Evolutionary conservation across 2,329 filamentous ascomycete genomes (phyloP), one percentile per base, ranked within the genome.

Genomic region (Podosphaera fusca): DNA sequence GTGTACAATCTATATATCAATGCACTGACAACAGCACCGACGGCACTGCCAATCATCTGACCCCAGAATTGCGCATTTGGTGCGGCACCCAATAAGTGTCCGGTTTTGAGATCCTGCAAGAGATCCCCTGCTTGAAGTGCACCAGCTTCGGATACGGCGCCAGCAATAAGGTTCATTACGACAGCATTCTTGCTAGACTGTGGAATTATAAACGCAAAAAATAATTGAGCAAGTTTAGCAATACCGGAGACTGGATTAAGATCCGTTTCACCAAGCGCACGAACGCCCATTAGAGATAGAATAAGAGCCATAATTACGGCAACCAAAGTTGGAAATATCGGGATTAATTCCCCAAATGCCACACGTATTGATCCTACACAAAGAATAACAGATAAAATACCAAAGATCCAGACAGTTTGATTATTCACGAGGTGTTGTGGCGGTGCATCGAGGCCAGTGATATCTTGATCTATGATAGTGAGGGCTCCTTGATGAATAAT

Each of bases 1-100:
- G 88, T 90, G 66, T 98, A 98, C 12, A 96, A 73, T 58, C 82
- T 82, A 69, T 98, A 98, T 2, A 96, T 84, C 2, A 84, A 77
- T 0, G 90, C 88, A 59, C 85, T 90, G 4, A 94, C 77, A 9
- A 96, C 75, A 0, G 92, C 89, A 1, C 92, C 92, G 1, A 86
- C 81, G 0, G 86, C 83, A 40, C 84, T 87, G 3, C 92, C 92
- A 56, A 98, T 89, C 29, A 96, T 79, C 67, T 98, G 92, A 0
- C 92, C 92, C 76, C 87, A 95, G 68, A 98, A 98, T 65, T 98
- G 92, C 0, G 92, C 92, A 63, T 85, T 92, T 0, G 92, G 92
- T 2, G 87, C 85, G 0, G 92, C 92, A 9, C 90, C 89, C 0
- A 98, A 77, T 0, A 98, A 73, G 69, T 98, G 89, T 0, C 92